Conservation (phyloP, 2,329 filamentous ascomycete genomes). For the Talaromyces verruculosus region DNA sequence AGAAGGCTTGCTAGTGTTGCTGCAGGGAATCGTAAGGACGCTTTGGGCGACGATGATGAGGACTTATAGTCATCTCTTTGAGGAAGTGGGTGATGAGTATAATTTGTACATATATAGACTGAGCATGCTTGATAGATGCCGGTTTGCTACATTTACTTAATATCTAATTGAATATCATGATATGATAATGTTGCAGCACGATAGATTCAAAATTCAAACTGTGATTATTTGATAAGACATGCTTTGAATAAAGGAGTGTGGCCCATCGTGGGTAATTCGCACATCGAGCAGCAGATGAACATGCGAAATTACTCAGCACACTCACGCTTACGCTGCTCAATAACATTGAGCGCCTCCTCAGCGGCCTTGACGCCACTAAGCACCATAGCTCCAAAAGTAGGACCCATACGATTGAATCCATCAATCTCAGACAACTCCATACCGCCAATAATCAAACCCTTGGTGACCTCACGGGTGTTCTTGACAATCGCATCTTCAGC, state of each 20-base stretch:
- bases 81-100: neutral
- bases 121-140: neutral
- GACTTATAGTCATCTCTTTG: conserved; percentile 1
- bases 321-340: conserved; percentile 74
- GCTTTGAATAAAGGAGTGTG: conserved; percentile 11
- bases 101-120: neutral
- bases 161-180: neutral
- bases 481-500: conserved; percentile 95
- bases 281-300: neutral
- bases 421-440: conserved; percentile 94
- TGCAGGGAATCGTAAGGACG: conserved; percentile 9
- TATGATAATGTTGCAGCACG: neutral
- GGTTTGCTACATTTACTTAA: neutral
- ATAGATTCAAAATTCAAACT: neutral
- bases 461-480: conserved; percentile 81
- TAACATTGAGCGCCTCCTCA: conserved; percentile 77
- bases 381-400: conserved; percentile 87
- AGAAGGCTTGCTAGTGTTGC: conserved; percentile 33
- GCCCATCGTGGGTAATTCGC: neutral
- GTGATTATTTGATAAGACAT: neutral
- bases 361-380: conserved; percentile 86
- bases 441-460: conserved; percentile 85
- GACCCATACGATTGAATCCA: conserved; percentile 87
- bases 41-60: conserved; percentile 14
- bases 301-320: conserved; percentile 55